Conservation (phyloP, 2,329 filamentous ascomycete species). For the Plenodomus lindquistii region DNA sequence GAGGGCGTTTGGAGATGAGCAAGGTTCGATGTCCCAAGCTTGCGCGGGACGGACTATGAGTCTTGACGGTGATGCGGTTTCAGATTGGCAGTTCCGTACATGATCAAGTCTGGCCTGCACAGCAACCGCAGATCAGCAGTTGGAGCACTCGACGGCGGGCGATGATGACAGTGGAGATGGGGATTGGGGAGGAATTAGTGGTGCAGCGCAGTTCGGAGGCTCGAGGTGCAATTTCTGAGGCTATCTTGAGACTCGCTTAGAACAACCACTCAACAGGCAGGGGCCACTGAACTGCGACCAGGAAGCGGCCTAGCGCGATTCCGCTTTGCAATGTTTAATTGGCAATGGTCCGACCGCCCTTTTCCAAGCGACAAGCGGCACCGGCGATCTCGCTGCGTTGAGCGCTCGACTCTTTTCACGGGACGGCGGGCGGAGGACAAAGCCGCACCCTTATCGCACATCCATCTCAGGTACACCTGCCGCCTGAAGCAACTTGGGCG, state of each 20-base stretch:
- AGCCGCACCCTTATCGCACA: conserved; percentile 19
- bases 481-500: conserved; percentile 3
- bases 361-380: conserved; percentile 25
- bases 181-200: no score
- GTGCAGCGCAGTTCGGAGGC: neutral
- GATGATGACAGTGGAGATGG: conserved; percentile 1
- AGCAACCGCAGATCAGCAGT: neutral
- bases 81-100: conserved; percentile 10
- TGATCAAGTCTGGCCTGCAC: no score
- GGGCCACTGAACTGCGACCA: conserved; percentile 18
- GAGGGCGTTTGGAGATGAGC: conserved; percentile 5
- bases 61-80: conserved; percentile 14
- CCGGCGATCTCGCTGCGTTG: conserved; percentile 25
- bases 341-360: conserved; percentile 27
- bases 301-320: conserved; percentile 18
- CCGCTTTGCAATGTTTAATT: conserved; percentile 15
- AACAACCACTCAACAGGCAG: conserved; percentile 5
- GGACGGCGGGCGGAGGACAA: conserved; percentile 17
- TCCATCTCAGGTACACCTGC: conserved; percentile 30
- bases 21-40: conserved; percentile 2
- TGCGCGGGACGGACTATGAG: conserved; percentile 8
- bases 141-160: neutral
- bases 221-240: neutral
- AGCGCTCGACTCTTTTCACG: conserved; percentile 23
- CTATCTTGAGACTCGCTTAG: conserved; percentile 21